Evolutionary conservation across 306 rosid species (phyloP), one percentile per base, ranked within the genome.

Genomic region (Amphicarpaea edgeworthii): DNA sequence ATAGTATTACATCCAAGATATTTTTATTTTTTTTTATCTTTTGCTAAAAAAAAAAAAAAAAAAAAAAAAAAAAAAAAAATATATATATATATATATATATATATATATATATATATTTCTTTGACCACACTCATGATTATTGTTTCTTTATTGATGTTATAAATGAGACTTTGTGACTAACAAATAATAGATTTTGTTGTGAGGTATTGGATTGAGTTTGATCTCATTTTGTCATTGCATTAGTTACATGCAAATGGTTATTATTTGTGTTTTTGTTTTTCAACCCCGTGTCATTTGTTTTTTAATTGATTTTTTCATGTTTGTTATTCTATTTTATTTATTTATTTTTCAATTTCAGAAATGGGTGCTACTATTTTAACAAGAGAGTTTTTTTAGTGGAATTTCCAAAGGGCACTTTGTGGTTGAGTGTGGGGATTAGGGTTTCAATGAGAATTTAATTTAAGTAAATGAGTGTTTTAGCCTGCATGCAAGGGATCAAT

Each of bases 211-310:
- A n/a, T n/a, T n/a, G 11, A 28, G 43, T 34, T 72, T 70, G 70
- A 77, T 75, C 72, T 67, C 80, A 64, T 50, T 37, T 1, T 72
- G 76, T 9, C 73, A 75, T 78, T n/a, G n/a, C 83, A 72, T 45
- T 72, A 20, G 40, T 81, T 86, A 85, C 92, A 88, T 88, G 90
- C 90, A 88, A 40, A 51, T 64, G 79, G 42, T 61, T 83, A 40
- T 72, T 46, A 32, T 26, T 28, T 26, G 0, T 26, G 64, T 26
- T 58, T 58, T 58, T 24, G 24, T 2, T 54, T 54, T 8, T 10
- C 21, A 2, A 54, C 0, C n/a, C 30, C n/a, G n/a, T n/a, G 20
- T 9, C 12, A 0, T 4, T 15, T 47, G 24, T 69, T 81, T 26
- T 68, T 3, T 45, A 28, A 59, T 59, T 73, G n/a, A n/a, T n/a